Base-by-base conservation (phyloP, 306 rosid species). In the Inga laurina region DNA sequence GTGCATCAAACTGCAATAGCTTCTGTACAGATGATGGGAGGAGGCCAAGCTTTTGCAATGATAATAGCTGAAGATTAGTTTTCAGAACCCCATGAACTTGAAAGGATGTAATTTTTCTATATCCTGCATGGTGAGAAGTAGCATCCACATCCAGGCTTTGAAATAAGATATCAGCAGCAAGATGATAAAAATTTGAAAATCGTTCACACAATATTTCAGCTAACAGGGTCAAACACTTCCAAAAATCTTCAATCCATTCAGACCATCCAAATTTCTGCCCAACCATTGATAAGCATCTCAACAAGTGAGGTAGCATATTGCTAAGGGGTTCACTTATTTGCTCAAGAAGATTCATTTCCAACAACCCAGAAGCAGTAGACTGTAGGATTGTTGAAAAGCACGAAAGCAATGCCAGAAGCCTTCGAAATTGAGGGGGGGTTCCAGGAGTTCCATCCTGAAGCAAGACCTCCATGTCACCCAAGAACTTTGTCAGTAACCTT, bases 381-480 rank as follows among this genome's bases (percentile, higher is more conserved):
- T 91, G 97, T 76, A 95, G 82, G 84, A 95, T 91, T 2, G 97
- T 90, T 32, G 94, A 93, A 82, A 95, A 95, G 76, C 97, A 93
- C 77, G 95, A 89, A 81, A 95, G 90, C 74, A 95, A 77, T 7
- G 94, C 94, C 66, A 93, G 91, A 87, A 93, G 90, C 87, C 98
- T 84, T 10, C 90, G 94, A 78, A 92, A 92, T 81, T 93, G 97
- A 37, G 84, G 95, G 3, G 86, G 91, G 18, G 95, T 93, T 54
- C 97, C 98, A n/a, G 92, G 90, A 76, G 87, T 90, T 54, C 89
- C 94, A 72, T 95, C 98, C 82, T 93, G 97, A 86, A 95, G 93
- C 87, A 95, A 90, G 41, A 87, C 97, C 87, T 95, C 98, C 97
- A 95, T 95, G 86, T 95, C 98, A 22, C 94, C 98, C 81, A 95